Base-by-base conservation (phyloP, 2,329 filamentous ascomycete species). In the Apiospora aurea region DNA sequence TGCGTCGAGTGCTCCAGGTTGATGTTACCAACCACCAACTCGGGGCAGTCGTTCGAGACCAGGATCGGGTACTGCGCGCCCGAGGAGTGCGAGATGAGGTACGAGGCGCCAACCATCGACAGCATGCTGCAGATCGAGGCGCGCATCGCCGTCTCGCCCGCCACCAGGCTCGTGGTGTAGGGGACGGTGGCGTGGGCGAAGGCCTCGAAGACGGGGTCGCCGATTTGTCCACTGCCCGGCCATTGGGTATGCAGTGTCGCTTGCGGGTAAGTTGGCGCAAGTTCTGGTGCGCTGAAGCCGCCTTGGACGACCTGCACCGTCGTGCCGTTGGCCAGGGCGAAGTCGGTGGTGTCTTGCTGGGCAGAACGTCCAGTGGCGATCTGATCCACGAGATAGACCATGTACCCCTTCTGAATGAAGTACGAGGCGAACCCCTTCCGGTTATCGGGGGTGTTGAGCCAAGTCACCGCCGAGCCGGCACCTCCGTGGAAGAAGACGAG, bases 191-290 rank as follows among this genome's bases (percentile, higher is more conserved):
- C 81, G 44, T 81, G 80, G 78, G 85, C 85, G 75, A 87, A 87
- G 5, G 80, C 78, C 75, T 88, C 86, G 74, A 88, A 88, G 13
- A 79, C 78, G 1, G 82, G 74, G 73, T 88, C 86, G 11, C 85
- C 84, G 13, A 74, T 72, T 49, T 76, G 75, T 2, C 78, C 79
- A 11, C 76, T 77, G 38, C 79, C 79, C 13, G 80, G 79, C 79
- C 79, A 81, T 69, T 81, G 80, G 0, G 79, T 79, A 72, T 81
- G 80, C 29, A 80, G 72, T 68, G 74, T 74, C 34, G 79, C 79
- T 72, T 80, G 80, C 2, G 80, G 79, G 75, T 80, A 81, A 21
- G 78, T 75, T 61, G 75, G 71, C 69, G 74, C 76, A 51, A 74
- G 73, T 71, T 77, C 72, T 13, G 76, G 73, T 43, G 76, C 74